These are phyloP conservation scores for Pyropia yezoensis DNA, from an alignment of 23 red algal species.

Conservation along the genomic window DNA sequence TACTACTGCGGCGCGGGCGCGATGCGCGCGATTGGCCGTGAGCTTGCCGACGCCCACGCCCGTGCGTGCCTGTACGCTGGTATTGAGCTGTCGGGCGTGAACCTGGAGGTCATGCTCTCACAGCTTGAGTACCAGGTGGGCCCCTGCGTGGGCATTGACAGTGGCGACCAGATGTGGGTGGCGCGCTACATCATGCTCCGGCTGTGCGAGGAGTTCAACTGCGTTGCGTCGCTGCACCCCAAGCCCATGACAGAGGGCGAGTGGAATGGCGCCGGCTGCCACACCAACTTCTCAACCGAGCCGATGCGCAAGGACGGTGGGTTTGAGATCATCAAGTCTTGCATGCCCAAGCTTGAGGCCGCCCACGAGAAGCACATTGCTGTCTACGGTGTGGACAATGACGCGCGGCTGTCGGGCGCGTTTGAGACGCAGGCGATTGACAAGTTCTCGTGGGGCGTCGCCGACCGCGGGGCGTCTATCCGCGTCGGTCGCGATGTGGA, in stretches of 20 bases:
- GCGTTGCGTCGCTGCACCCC: conserved; percentile 54
- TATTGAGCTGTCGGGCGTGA: conserved; percentile 76
- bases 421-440: conserved; percentile 85
- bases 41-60: conserved; percentile 72
- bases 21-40: conserved; percentile 67
- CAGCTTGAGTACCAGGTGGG: conserved; percentile 98
- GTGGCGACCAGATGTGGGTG: conserved; percentile 94
- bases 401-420: conserved; percentile 73
- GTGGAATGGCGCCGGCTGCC: conserved; percentile 96
- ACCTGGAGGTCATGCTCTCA: conserved; percentile 81
- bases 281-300: conserved; percentile 98
- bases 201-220: conserved; percentile 67
- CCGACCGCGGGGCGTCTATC: conserved; percentile 81
- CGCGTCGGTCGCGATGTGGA: conserved; percentile 64
- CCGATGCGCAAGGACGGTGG: conserved; percentile 88
- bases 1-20: conserved; percentile 96
- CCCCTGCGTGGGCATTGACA: conserved; percentile 80
- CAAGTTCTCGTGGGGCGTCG: conserved; percentile 76
- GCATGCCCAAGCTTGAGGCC: conserved; percentile 45
- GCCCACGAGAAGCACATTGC: conserved; percentile 87
- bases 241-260: conserved; percentile 83
- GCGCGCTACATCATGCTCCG: conserved; percentile 87
- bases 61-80: conserved; percentile 90
- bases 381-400: conserved; percentile 90
- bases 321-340: conserved; percentile 69